Conservation (phyloP, 1,139 yeast genomes). For the Blastobotrys proliferans region DNA sequence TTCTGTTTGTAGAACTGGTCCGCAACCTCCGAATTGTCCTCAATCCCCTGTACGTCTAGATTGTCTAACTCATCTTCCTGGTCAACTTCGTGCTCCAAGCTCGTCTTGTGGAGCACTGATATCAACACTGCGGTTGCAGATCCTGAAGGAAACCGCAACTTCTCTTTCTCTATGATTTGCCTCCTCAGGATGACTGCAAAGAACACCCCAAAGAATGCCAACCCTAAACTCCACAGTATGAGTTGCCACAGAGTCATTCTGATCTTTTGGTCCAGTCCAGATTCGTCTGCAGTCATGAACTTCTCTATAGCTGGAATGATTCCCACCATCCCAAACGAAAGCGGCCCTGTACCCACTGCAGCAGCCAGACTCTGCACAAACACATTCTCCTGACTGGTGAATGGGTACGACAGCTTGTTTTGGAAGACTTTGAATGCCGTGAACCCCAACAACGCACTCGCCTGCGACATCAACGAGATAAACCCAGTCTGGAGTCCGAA, state of each 20-base stretch:
- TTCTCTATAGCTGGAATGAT: conserved; percentile 96
- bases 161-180: conserved; percentile 80
- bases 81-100: conserved; percentile 17
- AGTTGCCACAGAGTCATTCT: conserved; percentile 47
- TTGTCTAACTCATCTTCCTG: conserved; percentile 14
- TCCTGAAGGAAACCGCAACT: conserved; percentile 90
- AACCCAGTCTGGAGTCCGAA: conserved; percentile 97
- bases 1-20: conserved; percentile 46
- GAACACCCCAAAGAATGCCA: conserved; percentile 92
- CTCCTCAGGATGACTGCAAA: conserved; percentile 85
- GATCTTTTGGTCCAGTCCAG: conserved; percentile 47
- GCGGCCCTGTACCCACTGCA: conserved; percentile 96
- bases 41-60: conserved; percentile 4
- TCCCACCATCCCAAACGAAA: conserved; percentile 92
- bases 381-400: conserved; percentile 90
- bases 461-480: conserved; percentile 99
- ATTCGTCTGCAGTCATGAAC: conserved; percentile 71
- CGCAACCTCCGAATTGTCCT: conserved; percentile 1
- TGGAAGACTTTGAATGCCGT: conserved; percentile 62
- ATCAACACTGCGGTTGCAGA: conserved; percentile 93
- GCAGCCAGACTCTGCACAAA: conserved; percentile 90
- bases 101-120: conserved; percentile 69
- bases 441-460: conserved; percentile 85
- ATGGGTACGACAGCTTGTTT: conserved; percentile 43
- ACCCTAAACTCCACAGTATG: conserved; percentile 75